Evolutionary conservation across 257 asterid species (phyloP), one percentile per base, ranked within the genome.

Genomic region (Solanum gandarillasii): DNA sequence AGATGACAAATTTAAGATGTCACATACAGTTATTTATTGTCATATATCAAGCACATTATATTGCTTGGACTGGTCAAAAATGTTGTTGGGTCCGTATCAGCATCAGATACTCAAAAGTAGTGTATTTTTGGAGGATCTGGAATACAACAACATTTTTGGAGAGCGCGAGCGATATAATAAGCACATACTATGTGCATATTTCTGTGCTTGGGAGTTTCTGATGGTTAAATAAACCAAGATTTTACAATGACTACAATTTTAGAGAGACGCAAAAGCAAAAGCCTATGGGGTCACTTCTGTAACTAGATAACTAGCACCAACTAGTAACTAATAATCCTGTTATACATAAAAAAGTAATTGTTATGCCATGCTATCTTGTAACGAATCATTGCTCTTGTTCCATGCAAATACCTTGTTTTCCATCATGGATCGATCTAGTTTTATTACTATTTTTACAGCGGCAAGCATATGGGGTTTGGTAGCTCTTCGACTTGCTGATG

Each of bases 401-500:
- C 46, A 81, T 43, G 65, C 20, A 79, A 79, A 43, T 43, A 18
- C 38, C 55, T 79, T 43, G 67, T 79, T 79, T 48, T 41, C 2
- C 85, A 83, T 52, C 71, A 8, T 84, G 58, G 13, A 41, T 39
- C n/a, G 11, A 25, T 78, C 60, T 78, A 41, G 16, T n/a, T 78
- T 39, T 84, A 34, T 58, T 84, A 71, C 25, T 89, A 81, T 88
- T 83, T 89, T 89, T 87, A 86, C 93, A 96, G 98, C 91, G 90
- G 91, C 99, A 83, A 96, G 94, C 89, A 43, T 95, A 25, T 95
- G 98, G 98, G 99, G 98, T 41, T 88, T 93, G 70, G 89, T 95
- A 34, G 99, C 98, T 85, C 96, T 96, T 86, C 91, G 88, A 92
- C 97, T 95, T 79, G 96, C 98, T 35, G 99, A 96, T 27, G 93